phyloP scores from a whole-genome alignment of 768 basidiomycete species.

The Mycena albidolilacea region DNA sequence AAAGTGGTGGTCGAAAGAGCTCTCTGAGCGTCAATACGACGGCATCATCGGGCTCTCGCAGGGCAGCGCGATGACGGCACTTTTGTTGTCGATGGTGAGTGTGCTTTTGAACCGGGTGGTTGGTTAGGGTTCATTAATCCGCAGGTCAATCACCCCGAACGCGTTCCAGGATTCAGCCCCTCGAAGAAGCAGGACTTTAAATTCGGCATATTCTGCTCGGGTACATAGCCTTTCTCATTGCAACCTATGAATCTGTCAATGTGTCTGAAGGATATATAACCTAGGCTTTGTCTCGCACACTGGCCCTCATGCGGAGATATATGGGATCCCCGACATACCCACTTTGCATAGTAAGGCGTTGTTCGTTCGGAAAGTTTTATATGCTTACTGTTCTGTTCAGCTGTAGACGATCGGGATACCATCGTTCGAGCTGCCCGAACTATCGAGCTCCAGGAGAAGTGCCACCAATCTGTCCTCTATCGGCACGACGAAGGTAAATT shows the following conservation, averaged over 20 bases:
- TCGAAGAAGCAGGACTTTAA: slow-evolving; percentile 38
- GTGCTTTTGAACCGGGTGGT: background rate
- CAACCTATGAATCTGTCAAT: background rate
- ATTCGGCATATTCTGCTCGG: slow-evolving; percentile 44
- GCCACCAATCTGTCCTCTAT: slow-evolving; percentile 36
- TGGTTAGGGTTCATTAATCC: background rate
- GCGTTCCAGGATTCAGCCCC: slow-evolving; percentile 40
- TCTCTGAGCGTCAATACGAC: slow-evolving; percentile 42
- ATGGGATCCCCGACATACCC: slow-evolving; percentile 41
- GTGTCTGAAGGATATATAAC: background rate
- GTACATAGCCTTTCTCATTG: slow-evolving; percentile 10
- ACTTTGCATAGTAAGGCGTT: slow-evolving; percentile 41
- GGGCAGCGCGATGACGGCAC: slow-evolving; percentile 42
- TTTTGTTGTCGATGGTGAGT: slow-evolving; percentile 43
- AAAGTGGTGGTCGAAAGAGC: slow-evolving; percentile 42
- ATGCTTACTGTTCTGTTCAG: slow-evolving; percentile 9
- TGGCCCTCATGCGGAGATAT: slow-evolving; percentile 42
- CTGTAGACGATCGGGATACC: slow-evolving; percentile 40
- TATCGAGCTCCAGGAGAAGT: slow-evolving; percentile 39
- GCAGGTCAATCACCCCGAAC: slow-evolving; percentile 42
- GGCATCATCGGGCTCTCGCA: slow-evolving; percentile 45
- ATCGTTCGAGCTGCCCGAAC: slow-evolving; percentile 39
- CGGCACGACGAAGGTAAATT: slow-evolving; percentile 39
- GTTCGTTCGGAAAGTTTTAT: background rate
- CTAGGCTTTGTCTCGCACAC: slow-evolving; percentile 41